Percentiles rank a stretch among this genome's conserved stretches.
Conservation (phyloP, 305 asterid genomes). For the Caryopteris hybrid region DNA sequence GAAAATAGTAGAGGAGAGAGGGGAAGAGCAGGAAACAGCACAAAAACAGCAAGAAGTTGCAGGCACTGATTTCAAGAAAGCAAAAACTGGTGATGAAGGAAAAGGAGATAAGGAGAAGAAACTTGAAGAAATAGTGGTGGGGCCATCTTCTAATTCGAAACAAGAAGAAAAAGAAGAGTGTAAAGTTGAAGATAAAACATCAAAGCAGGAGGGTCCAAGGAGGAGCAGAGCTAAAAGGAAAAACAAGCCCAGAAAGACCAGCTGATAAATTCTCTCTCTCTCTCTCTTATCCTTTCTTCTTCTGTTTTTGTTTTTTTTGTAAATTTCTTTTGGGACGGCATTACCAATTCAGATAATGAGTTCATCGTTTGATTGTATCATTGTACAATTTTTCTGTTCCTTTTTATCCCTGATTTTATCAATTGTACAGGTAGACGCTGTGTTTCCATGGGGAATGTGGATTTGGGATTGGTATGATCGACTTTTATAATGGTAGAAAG, state of each 20-base stretch:
- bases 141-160: no score
- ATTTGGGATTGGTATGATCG: no score
- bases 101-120: slow-evolving; percentile 1
- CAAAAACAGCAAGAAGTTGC: slow-evolving; percentile 15
- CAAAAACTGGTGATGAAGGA: slow-evolving; percentile 13
- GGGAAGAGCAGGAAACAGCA: neutral
- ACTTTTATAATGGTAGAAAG: no score
- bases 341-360: no score
- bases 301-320: neutral
- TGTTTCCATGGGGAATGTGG: no score
- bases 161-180: no score
- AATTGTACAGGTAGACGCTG: no score
- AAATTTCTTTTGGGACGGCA: no score
- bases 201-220: neutral
- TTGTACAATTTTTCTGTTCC: no score
- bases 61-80: slow-evolving; percentile 30
- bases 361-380: no score
- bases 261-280: slow-evolving; percentile 17
- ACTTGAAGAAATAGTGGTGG: slow-evolving; percentile 17
- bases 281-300: neutral
- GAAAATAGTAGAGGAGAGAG: slow-evolving; percentile 26
- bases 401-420: no score
- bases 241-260: slow-evolving; percentile 65
- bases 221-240: slow-evolving; percentile 53
- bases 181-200: no score